A percentile compares a stretch with the other conserved stretches of the same genome.
These are phyloP conservation scores for Podaxis sp. DNA, from an alignment of 768 basidiomycete species.

Conservation along the genomic window DNA sequence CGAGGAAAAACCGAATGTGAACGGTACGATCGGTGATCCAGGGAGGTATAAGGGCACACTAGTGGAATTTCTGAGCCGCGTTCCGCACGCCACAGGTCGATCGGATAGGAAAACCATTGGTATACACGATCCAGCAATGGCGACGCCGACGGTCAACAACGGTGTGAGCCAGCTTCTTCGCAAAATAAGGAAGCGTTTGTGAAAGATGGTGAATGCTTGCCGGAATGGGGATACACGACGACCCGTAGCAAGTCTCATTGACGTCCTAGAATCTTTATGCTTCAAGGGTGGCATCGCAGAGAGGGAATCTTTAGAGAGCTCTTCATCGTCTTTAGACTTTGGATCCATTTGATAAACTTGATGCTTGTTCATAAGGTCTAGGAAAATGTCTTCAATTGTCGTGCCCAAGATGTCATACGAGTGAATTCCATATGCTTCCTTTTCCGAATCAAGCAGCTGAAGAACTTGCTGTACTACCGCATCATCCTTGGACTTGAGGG, in stretches of 20 bases:
- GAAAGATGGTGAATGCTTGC: conserved; percentile 72
- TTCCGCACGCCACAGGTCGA: conserved; percentile 50
- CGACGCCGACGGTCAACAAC: conserved; percentile 48
- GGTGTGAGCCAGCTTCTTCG: conserved; percentile 71
- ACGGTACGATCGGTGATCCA: conserved; percentile 34
- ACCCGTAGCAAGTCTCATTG: conserved; percentile 48
- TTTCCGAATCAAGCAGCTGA: conserved; percentile 48
- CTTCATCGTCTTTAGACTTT: conserved; percentile 21
- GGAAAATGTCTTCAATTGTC: conserved; percentile 81
- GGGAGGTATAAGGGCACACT: conserved; percentile 56
- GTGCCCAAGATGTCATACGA: conserved; percentile 72
- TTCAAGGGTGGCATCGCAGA: conserved; percentile 21
- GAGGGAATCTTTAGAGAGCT: conserved; percentile 16
- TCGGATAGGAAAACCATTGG: conserved; percentile 63
- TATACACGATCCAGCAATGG: conserved; percentile 62
- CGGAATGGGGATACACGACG: conserved; percentile 51
- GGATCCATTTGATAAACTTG: conserved; percentile 19
- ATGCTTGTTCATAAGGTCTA: conserved; percentile 60
- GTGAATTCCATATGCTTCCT: conserved; percentile 32
- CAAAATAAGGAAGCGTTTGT: conserved; percentile 64
- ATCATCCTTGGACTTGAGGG: conserved; percentile 61
- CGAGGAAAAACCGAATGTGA: conserved; percentile 30
- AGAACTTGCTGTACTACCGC: conserved; percentile 53
- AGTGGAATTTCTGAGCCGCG: conserved; percentile 33
- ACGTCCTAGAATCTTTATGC: conserved; percentile 16